phyloP scores from a whole-genome alignment of 768 basidiomycete genomes.

The Lentinula sp. region DNA sequence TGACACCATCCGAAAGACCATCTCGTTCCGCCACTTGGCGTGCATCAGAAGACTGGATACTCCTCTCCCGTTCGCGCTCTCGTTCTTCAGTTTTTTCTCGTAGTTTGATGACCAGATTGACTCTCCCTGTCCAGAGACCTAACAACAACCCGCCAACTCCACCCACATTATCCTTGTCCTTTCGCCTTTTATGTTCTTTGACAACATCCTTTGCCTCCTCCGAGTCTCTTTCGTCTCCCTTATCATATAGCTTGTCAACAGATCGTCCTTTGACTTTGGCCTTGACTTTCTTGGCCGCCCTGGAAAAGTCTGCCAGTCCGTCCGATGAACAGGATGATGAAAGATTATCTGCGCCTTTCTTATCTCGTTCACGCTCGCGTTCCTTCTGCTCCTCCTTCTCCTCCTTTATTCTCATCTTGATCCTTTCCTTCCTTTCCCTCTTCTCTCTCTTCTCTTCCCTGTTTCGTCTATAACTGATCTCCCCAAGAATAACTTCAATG shows the following conservation, averaged over 20 bases:
- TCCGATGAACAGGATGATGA: background rate
- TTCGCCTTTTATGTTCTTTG: slow-evolving; percentile 21
- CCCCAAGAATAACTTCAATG: slow-evolving; percentile 35
- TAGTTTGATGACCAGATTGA: background rate
- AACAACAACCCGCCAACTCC: slow-evolving; percentile 2
- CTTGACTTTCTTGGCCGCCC: slow-evolving; percentile 2
- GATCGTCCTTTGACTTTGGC: slow-evolving; percentile 1
- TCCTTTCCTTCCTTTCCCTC: slow-evolving; percentile 15
- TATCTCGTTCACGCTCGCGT: background rate
- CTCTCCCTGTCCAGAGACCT: slow-evolving; percentile 10
- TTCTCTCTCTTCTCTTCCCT: slow-evolving; percentile 7
- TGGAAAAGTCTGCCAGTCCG: background rate
- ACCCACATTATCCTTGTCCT: slow-evolving; percentile 17
- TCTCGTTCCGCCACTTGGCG: slow-evolving; percentile 12
- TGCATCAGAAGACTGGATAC: background rate
- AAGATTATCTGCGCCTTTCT: background rate
- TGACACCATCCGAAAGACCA: background rate
- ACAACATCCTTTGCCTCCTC: slow-evolving; percentile 6
- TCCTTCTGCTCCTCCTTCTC: slow-evolving; percentile 17
- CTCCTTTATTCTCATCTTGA: slow-evolving; percentile 12
- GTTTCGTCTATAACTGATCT: slow-evolving; percentile 14
- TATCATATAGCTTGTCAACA: background rate
- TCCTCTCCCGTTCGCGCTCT: slow-evolving; percentile 1
- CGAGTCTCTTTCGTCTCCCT: background rate
- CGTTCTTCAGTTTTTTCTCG: slow-evolving; percentile 5